Base-by-base conservation (phyloP, 306 rosid genomes). In the Cucurbita ficifolia region DNA sequence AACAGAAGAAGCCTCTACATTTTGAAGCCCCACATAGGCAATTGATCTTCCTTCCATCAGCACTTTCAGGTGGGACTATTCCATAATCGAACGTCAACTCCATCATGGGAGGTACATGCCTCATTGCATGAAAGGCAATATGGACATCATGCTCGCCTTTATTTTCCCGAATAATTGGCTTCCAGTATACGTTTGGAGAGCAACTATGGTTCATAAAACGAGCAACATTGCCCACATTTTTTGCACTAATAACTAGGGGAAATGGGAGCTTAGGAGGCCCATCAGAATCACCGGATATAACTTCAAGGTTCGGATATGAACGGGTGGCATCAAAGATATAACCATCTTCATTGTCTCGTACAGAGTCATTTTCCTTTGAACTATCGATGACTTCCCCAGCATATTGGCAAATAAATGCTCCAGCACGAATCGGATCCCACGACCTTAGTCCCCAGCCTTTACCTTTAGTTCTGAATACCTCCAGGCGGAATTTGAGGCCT, bases 141-240 rank as follows among this genome's bases (percentile, higher is more conserved):
- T 87, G 98, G 43, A 87, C 81, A 85, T 92, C 96, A 19, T 86
- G 72, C 70, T 82, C 89, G 16, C 74, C 62, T 77, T 82, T 87
- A 69, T 86, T 86, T 83, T 84, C 93, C 8, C 89, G 93, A 12
- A 84, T 54, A 46, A 90, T 76, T 8, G 91, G 89, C 82, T 87
- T 96, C 96, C 98, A 92, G 24, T 79, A 68, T 43, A 92, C 86
- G 82, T 86, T 92, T 10, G 98, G 98, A 74, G 88, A 79, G 81
- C 98, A 92, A 85, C 96, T 87, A 80, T 92, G 98, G 79, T 92
- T 92, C 96, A 92, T 92, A 78, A 90, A 92, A 70, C 98, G 92
- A 68, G 93, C 88, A 46, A 92, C 98, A 84, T 92, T 92, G 76
- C 98, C 98, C 69, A 84, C 79, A 82, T 84, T 80, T 78, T 58